These are phyloP conservation scores for Leccinellum rugosiceps DNA, from an alignment of 768 basidiomycete species.

Conservation along the genomic window DNA sequence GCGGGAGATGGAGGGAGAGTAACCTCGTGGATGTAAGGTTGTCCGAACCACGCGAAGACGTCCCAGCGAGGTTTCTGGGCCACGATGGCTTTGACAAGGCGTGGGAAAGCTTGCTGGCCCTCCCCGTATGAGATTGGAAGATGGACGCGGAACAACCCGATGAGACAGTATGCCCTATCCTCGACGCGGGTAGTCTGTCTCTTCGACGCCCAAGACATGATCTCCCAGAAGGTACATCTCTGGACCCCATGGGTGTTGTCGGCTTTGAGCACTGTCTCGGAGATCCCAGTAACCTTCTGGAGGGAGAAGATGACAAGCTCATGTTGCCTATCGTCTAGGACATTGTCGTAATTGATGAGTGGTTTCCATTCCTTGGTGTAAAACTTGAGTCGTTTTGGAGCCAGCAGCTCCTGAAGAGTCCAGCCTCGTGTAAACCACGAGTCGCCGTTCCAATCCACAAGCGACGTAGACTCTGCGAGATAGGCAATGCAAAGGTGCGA, in stretches of 20 bases:
- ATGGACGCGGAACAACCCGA: conserved; percentile 16
- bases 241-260: not conserved
- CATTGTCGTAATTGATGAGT: not conserved
- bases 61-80: conserved; percentile 3
- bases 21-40: conserved; percentile 6
- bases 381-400: conserved; percentile 18
- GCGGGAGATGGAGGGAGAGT: conserved; percentile 13
- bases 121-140: conserved; percentile 23
- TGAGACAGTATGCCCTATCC: conserved; percentile 22
- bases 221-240: conserved; percentile 4
- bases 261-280: not conserved
- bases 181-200: conserved; percentile 21
- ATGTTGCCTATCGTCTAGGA: not conserved
- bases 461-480: conserved; percentile 3
- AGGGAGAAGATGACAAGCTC: not conserved
- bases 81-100: conserved; percentile 12
- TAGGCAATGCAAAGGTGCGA: conserved; percentile 19
- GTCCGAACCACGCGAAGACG: conserved; percentile 14
- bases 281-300: conserved; percentile 1
- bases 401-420: conserved; percentile 14
- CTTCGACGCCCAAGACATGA: conserved; percentile 21
- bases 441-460: not conserved
- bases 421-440: conserved; percentile 16
- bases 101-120: conserved; percentile 17
- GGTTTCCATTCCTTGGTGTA: conserved; percentile 13